These are phyloP conservation scores for Thamnidium elegans DNA, from an alignment of 192 early-diverging fungal species.

Conservation along the genomic window DNA sequence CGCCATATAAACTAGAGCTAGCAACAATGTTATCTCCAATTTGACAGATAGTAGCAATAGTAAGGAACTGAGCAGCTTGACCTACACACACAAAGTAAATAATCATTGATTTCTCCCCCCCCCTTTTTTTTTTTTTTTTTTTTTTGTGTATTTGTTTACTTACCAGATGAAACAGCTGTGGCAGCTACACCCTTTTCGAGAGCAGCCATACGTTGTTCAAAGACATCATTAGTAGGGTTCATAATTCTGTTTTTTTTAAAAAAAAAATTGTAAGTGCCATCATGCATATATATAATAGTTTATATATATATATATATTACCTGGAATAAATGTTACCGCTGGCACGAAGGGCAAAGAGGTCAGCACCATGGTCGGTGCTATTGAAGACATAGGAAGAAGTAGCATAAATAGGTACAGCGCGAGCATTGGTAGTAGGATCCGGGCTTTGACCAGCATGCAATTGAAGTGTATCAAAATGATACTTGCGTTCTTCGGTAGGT, in stretches of 20 bases:
- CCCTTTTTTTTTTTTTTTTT: background rate
- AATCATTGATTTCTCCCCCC: background rate
- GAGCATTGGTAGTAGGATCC: constrained; percentile 65
- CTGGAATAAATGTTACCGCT: constrained; percentile 88
- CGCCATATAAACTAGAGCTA: constrained; percentile 71
- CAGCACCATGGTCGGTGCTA: constrained; percentile 73
- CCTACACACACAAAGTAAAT: constrained; percentile 33
- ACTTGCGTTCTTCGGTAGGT: constrained; percentile 27
- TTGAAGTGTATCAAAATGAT: constrained; percentile 87
- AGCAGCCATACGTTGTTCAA: constrained; percentile 90
- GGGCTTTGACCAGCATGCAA: constrained; percentile 79
- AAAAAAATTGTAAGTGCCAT: background rate
- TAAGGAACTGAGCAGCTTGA: constrained; percentile 85
- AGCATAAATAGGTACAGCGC: constrained; percentile 91
- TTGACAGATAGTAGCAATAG: constrained; percentile 73
- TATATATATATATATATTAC: constrained; percentile 25
- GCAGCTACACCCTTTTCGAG: constrained; percentile 86
- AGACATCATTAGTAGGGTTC: constrained; percentile 86
- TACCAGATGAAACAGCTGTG: constrained; percentile 49
- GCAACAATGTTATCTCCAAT: constrained; percentile 89
- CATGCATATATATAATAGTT: background rate
- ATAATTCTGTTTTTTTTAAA: constrained; percentile 27
- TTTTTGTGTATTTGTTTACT: background rate
- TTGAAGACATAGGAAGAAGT: constrained; percentile 86
- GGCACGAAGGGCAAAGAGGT: constrained; percentile 72